Base-by-base conservation (phyloP, 1,284 basidiomycete species). In the Bondarzewia mesenterica region DNA sequence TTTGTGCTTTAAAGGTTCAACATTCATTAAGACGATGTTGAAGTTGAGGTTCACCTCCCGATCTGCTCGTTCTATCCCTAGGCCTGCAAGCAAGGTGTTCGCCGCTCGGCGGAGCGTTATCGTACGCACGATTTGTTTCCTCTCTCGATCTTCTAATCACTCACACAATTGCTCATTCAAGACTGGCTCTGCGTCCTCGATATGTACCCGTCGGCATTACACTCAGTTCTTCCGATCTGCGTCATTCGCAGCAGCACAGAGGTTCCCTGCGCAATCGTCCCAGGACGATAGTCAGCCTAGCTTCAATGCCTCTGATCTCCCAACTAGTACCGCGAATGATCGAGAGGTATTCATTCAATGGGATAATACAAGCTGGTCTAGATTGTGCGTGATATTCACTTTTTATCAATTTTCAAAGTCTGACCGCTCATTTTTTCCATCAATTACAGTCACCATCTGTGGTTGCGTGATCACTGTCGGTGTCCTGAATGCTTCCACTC, bases 401-500 rank as follows among this genome's bases (percentile, higher is more conserved):
- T 25, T 40, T 38, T 22, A 12, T 20, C 35, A 20, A 4, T 40
- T 32, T 16, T 21, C 32, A 35, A 35, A 35, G 42, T n/a, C n/a
- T 15, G 16, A 21, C 27, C 8, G 23, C n/a, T 26, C 25, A 15
- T 8, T 32, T 12, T n/a, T n/a, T n/a, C 21, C 12, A 12, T 7
- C 16, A n/a, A n/a, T n/a, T n/a, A n/a, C 26, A 86, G 84, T 60
- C 82, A 88, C 62, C 73, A 85, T 59, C 69, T 85, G 40, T 89
- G 83, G 78, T 66, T 90, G 21, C 71, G 82, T 10, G 89, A 91
- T 61, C 94, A 98, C 60, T 99, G 95, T 61, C 78, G 93, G 27
- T 97, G 93, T 64, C 65, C 85, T 0, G 68, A 80, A 44, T 97
- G 93, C 65, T 95, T 89, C 61, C 95, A 98, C 65, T 71, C 85